A percentile compares a stretch with the other conserved stretches of the same genome.
Conservation (phyloP, 768 basidiomycete genomes). For the Amanita molliuscula region DNA sequence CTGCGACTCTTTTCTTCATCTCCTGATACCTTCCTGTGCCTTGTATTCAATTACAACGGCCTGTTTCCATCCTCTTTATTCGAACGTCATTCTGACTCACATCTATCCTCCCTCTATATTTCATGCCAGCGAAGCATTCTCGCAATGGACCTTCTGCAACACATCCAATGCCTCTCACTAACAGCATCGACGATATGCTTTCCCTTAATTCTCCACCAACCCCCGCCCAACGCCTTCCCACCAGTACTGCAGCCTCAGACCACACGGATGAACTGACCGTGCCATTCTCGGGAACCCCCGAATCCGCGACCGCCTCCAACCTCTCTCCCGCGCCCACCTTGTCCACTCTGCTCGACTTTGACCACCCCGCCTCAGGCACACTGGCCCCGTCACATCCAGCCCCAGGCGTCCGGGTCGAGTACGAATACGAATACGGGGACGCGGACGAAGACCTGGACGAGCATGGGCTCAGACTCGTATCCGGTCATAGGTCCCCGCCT, state of each 20-base stretch:
- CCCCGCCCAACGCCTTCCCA: background rate
- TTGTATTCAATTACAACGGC: conserved; percentile 8
- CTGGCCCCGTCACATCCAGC: background rate
- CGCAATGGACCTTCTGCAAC: conserved; percentile 3
- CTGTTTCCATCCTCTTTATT: background rate
- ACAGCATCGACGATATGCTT: background rate
- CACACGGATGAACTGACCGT: background rate
- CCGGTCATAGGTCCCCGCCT: conserved; percentile 17
- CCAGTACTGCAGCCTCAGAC: background rate
- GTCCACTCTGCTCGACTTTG: conserved; percentile 1
- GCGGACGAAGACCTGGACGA: too few species aligned
- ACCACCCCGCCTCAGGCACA: background rate
- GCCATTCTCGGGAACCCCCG: background rate
- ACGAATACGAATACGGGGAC: background rate
- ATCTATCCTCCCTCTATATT: background rate
- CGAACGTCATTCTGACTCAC: conserved; percentile 1
- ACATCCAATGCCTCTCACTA: background rate
- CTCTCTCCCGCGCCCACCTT: conserved; percentile 2
- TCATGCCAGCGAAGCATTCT: conserved; percentile 5
- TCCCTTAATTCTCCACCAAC: background rate
- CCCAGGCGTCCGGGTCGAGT: background rate
- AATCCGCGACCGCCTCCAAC: background rate
- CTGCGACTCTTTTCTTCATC: background rate
- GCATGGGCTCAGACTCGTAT: background rate
- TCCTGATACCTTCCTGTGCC: background rate